Percentiles rank a stretch among this genome's conserved stretches.
These are phyloP conservation scores for Saturnispora saitoi DNA, from an alignment of 805 yeast species.

Conservation along the genomic window DNA sequence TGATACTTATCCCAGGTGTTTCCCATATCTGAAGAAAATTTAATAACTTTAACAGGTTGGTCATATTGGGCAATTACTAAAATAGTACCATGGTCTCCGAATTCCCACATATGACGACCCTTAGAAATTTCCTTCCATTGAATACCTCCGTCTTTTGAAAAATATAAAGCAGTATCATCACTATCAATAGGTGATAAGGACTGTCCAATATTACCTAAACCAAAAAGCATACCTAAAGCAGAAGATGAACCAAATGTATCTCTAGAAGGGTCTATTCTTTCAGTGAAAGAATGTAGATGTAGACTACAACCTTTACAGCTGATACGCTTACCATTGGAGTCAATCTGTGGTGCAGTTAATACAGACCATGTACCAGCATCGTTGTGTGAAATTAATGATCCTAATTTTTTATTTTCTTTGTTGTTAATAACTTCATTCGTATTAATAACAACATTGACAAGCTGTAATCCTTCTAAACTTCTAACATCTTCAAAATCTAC, in stretches of 20 bases:
- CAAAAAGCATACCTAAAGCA: slow-evolving; percentile 82
- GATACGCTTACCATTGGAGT: slow-evolving; percentile 50
- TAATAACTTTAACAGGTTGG: slow-evolving; percentile 47
- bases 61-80: slow-evolving; percentile 59
- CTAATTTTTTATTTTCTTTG: slow-evolving; percentile 43
- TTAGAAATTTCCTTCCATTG: slow-evolving; percentile 75
- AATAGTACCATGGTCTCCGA: slow-evolving; percentile 89
- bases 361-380: slow-evolving; percentile 87
- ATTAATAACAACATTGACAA: slow-evolving; percentile 64
- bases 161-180: slow-evolving; percentile 48
- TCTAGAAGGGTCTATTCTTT: slow-evolving; percentile 61
- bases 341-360: slow-evolving; percentile 58
- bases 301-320: slow-evolving; percentile 59
- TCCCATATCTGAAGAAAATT: slow-evolving; percentile 76
- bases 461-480: slow-evolving; percentile 75
- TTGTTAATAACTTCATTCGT: slow-evolving; percentile 30
- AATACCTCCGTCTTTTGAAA: slow-evolving; percentile 85
- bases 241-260: slow-evolving; percentile 84
- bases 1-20: slow-evolving; percentile 58
- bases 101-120: slow-evolving; percentile 87
- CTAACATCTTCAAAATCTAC: slow-evolving; percentile 85
- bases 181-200: slow-evolving; percentile 36
- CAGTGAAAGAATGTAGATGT: slow-evolving; percentile 86
- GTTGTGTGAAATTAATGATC: slow-evolving; percentile 71
- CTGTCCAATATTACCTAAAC: slow-evolving; percentile 88